Conservation (phyloP, 768 basidiomycete genomes). For the Psilocybe tampanensis region DNA sequence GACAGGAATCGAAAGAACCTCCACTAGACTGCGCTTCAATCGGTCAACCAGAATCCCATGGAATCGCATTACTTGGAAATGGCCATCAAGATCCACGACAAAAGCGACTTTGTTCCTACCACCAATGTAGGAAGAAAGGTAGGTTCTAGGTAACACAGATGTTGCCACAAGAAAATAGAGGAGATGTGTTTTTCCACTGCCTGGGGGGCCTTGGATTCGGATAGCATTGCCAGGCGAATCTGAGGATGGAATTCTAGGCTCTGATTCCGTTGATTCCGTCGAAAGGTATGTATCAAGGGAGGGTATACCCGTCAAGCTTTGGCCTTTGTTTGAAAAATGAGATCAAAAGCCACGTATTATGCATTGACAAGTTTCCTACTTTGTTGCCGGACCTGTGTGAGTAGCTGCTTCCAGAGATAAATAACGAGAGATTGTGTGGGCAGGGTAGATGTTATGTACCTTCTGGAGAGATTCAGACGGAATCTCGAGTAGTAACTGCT, state of each 20-base stretch:
- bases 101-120: conserved; percentile 70
- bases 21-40: conserved; percentile 34
- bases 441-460: conserved; percentile 23
- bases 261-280: conserved; percentile 6
- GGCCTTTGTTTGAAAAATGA: conserved; percentile 21
- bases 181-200: conserved; percentile 80
- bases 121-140: conserved; percentile 36
- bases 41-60: conserved; percentile 51
- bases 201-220: conserved; percentile 76
- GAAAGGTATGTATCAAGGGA: conserved; percentile 35
- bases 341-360: conserved; percentile 10
- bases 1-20: conserved; percentile 21
- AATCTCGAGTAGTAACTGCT: conserved; percentile 35
- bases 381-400: conserved; percentile 40
- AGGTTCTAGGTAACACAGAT: conserved; percentile 53
- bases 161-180: conserved; percentile 63
- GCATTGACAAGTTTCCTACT: conserved; percentile 25
- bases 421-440: conserved; percentile 8
- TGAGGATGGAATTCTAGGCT: conserved; percentile 1
- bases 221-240: conserved; percentile 60
- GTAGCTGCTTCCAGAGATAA: conserved; percentile 35
- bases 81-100: conserved; percentile 70
- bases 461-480: conserved; percentile 35
- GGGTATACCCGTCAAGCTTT: conserved; percentile 31
- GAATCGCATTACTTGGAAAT: conserved; percentile 62